Base-by-base conservation (phyloP, 345 rosid genomes). In the Ceriops tagal region DNA sequence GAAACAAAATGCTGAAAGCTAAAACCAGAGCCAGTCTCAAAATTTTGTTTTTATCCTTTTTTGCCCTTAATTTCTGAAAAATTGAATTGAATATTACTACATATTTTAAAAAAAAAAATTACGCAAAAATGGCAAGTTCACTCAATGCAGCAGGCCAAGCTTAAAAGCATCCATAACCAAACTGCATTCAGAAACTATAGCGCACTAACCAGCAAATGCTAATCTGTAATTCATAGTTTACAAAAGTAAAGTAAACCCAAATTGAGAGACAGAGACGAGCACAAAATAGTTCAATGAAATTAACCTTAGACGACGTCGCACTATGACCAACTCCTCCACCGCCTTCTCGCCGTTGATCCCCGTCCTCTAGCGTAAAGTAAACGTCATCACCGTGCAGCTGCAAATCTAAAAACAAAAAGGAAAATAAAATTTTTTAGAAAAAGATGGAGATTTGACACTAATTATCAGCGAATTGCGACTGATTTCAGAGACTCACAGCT, bases 321-420 rank as follows among this genome's bases (percentile, higher is more conserved):
- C 75, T 76, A 26, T 84, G 66, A 9, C 80, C 76, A 62, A 26
- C 62, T 62, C 61, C 71, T 62, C 55, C 71, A 5, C 73, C 83
- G 65, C 72, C 82, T 51, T 86, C 89, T 59, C 86, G 78, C 59
- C 81, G 85, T 34, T 81, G 85, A 75, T 76, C 75, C 39, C 73
- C 79, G 20, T 91, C 95, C 56, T 91, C 98, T 2, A 91, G 66
- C 0, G 96, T 87, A 75, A 82, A 87, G 80, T 91, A 93, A 10
- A 91, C 81, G 71, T 93, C 97, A 49, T 87, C 96, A 20, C 90
- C 97, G 69, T 93, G 95, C 68, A 93, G 73, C 81, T 87, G 92
- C 79, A 91, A 87, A 83, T 89, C 96, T 93, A 73, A 63, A n/a
- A 68, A 62, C 31, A 5, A 51, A 63, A 76, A 30, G 21, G 31